These are phyloP conservation scores for Bacidia rubella DNA, from an alignment of 495 filamentous ascomycete species.

Conservation along the genomic window DNA sequence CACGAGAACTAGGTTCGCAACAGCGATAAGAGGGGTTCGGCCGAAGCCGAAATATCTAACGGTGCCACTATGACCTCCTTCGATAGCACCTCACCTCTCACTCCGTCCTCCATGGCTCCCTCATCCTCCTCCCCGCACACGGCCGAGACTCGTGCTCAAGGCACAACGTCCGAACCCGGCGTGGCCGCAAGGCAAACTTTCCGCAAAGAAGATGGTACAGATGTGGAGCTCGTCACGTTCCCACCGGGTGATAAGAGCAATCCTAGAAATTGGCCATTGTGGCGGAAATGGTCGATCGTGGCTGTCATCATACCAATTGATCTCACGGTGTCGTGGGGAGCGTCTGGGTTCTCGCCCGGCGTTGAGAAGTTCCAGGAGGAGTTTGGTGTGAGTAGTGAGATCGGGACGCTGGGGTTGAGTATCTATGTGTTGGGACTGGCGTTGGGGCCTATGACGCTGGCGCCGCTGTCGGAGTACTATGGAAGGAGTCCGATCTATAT, in stretches of 20 bases:
- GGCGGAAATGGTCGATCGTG: conserved; percentile 36
- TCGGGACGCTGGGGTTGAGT: conserved; percentile 32
- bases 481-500: conserved; percentile 24
- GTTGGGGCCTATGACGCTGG: conserved; percentile 27
- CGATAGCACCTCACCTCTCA: not conserved
- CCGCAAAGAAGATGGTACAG: conserved; percentile 10
- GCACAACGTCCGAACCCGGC: conserved; percentile 3
- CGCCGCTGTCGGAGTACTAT: conserved; percentile 30
- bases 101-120: not conserved
- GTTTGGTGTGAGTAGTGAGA: conserved; percentile 29
- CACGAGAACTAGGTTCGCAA: not conserved
- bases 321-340: conserved; percentile 31
- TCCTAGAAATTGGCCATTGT: conserved; percentile 34
- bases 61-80: not conserved
- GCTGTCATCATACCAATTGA: conserved; percentile 29
- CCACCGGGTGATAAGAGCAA: conserved; percentile 27
- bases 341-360: conserved; percentile 31
- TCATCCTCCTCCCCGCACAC: not conserved
- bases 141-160: not conserved
- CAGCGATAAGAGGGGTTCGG: not conserved
- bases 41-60: not conserved
- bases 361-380: conserved; percentile 25
- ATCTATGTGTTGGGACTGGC: conserved; percentile 29
- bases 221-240: conserved; percentile 25
- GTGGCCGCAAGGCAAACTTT: conserved; percentile 5